Conservation (phyloP, 148 eudicot species). For the Euryodendron excelsum region DNA sequence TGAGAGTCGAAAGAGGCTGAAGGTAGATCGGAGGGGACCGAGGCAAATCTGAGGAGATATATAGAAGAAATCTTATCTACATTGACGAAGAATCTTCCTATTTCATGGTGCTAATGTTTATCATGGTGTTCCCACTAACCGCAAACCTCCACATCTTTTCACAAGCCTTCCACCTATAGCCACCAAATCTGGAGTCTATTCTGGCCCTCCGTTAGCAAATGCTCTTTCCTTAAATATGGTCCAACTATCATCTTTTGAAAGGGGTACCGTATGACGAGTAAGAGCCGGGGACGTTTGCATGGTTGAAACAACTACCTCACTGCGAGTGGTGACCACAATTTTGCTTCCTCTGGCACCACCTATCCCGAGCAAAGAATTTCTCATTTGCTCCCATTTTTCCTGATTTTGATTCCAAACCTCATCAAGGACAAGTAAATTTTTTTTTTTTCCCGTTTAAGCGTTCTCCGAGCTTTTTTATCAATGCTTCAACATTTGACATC, state of each 20-base stretch:
- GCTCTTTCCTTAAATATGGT: constrained; percentile 12
- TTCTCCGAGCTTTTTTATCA: constrained; percentile 1
- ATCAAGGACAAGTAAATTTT: constrained; percentile 19
- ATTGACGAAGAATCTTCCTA: no score
- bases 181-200: not conserved
- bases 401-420: constrained; percentile 19
- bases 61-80: no score
- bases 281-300: not conserved
- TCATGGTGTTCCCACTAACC: no score
- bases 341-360: no score
- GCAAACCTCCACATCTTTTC: constrained; percentile 8
- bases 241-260: constrained; percentile 8
- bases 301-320: not conserved
- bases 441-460: constrained; percentile 4
- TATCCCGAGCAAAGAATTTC: not conserved
- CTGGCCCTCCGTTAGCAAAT: not conserved
- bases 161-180: constrained; percentile 8
- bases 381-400: constrained; percentile 4
- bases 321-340: no score
- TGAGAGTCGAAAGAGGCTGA: no score
- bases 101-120: no score
- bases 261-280: not conserved
- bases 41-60: no score
- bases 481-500: not conserved
- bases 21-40: no score